Conservation (phyloP, 371 early-diverging fungal species). For the Mucor lusitanicus region DNA sequence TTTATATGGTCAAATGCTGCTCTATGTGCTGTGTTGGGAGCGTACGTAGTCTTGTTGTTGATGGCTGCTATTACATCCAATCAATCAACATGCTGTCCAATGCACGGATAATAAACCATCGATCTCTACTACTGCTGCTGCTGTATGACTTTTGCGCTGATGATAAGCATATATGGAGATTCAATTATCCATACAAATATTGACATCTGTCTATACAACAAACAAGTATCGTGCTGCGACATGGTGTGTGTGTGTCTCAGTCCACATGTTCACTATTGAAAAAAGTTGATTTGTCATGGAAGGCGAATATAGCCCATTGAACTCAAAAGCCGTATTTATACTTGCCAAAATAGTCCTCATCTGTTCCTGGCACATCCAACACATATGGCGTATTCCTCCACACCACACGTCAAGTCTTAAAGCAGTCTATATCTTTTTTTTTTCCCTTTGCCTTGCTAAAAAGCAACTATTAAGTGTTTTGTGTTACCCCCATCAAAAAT, state of each 20-base stretch:
- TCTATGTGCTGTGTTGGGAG: neutral
- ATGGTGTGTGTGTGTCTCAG: neutral
- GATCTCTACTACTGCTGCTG: neutral
- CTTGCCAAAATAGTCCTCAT: neutral
- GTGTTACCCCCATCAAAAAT: slow-evolving; percentile 4
- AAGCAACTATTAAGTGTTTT: slow-evolving; percentile 17
- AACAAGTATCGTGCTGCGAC: neutral
- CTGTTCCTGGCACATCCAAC: neutral
- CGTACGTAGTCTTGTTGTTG: neutral
- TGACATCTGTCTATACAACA: no score
- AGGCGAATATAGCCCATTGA: neutral
- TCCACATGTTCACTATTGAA: neutral
- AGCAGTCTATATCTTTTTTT: slow-evolving; percentile 10
- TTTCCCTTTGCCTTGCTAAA: slow-evolving; percentile 10
- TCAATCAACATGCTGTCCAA: neutral
- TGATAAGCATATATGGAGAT: neutral
- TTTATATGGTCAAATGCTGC: neutral
- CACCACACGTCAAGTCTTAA: slow-evolving; percentile 1
- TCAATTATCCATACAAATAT: neutral
- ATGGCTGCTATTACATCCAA: neutral
- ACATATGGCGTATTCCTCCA: neutral
- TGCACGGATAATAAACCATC: neutral
- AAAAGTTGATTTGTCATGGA: neutral
- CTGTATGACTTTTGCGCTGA: no score
- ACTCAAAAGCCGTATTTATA: neutral